Base-by-base conservation (phyloP, 345 rosid species). In the Cardiospermum halicacabum region DNA sequence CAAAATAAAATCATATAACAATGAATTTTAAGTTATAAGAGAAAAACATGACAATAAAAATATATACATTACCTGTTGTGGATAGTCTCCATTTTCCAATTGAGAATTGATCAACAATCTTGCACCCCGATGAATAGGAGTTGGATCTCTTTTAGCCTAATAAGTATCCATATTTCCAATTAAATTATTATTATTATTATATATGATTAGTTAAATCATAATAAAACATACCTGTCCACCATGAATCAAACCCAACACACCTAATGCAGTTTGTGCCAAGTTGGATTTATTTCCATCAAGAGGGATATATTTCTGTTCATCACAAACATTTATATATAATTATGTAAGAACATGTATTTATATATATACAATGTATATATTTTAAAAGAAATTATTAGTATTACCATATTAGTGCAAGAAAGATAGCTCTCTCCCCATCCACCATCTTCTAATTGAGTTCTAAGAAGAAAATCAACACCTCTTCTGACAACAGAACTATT, bases 51-150 rank as follows among this genome's bases (percentile, higher is more conserved):
- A n/a, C n/a, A n/a, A n/a, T 13, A n/a, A 22, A 25, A 28, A 5
- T 34, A 34, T 34, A 34, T 34, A 34, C 9, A 34, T 34, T 30
- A 74, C 77, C 77, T 74, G 77, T 36, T 69, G 78, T 7, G 82
- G 84, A 42, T 68, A 80, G 64, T 71, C 71, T 0, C 84, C 84
- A 48, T 69, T 67, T 53, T 72, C 80, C 40, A 56, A 11, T 43
- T 80, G 82, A 16, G 82, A 77, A 60, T 77, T 80, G 63, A 80
- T 77, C 48, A 80, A 50, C 49, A 80, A 40, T 49, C 65, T 80
- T 24, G 75, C 82, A 22, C 69, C 82, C 0, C 65, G 69, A 51
- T 74, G 80, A 57, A 80, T 55, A 13, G 84, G 84, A 22, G 58
- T 72, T 0, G 79, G 73, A 39, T 77, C 75, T 22, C 76, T 67